Percentiles rank a stretch among this genome's conserved stretches.
phyloP scores from a whole-genome alignment of 768 basidiomycete genomes.

The Galerina sulciceps region DNA sequence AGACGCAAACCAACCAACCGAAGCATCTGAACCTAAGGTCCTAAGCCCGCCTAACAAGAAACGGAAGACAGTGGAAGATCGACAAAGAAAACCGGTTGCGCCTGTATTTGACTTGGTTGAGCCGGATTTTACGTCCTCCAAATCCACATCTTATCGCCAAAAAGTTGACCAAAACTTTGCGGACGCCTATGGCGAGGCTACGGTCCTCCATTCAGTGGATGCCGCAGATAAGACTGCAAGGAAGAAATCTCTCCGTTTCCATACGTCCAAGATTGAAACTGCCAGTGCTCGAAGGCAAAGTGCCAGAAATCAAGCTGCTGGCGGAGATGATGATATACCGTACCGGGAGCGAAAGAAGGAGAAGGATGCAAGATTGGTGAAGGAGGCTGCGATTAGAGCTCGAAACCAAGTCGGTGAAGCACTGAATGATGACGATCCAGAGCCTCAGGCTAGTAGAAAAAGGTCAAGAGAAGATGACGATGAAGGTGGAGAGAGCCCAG shows the following conservation, averaged over 20 bases:
- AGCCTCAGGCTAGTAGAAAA: constrained; percentile 37
- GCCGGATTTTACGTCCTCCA: constrained; percentile 65
- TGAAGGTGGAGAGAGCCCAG: constrained; percentile 51
- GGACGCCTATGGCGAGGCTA: constrained; percentile 78
- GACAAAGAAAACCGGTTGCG: constrained; percentile 30
- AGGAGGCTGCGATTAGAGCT: constrained; percentile 52
- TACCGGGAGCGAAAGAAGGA: constrained; percentile 77
- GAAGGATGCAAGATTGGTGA: constrained; percentile 56
- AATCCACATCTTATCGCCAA: constrained; percentile 29
- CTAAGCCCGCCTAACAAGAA: constrained; percentile 64
- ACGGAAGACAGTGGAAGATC: constrained; percentile 46
- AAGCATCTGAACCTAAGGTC: constrained; percentile 25
- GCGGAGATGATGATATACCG: constrained; percentile 96
- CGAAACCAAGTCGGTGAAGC: constrained; percentile 65
- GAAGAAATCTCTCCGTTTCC: constrained; percentile 87
- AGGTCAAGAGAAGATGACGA: constrained; percentile 38
- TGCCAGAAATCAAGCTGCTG: constrained; percentile 69
- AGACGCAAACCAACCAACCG: constrained; percentile 44
- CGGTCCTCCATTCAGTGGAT: constrained; percentile 69
- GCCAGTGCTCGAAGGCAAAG: constrained; percentile 75
- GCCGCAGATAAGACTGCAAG: constrained; percentile 83
- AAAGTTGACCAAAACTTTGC: constrained; percentile 30
- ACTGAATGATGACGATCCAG: constrained; percentile 61
- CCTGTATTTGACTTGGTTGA: constrained; percentile 80
- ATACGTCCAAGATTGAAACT: constrained; percentile 89